A percentile compares a stretch with the other conserved stretches of the same genome.
These are phyloP conservation scores for Candida koratica DNA, from an alignment of 805 yeast genomes.

Conservation along the genomic window DNA sequence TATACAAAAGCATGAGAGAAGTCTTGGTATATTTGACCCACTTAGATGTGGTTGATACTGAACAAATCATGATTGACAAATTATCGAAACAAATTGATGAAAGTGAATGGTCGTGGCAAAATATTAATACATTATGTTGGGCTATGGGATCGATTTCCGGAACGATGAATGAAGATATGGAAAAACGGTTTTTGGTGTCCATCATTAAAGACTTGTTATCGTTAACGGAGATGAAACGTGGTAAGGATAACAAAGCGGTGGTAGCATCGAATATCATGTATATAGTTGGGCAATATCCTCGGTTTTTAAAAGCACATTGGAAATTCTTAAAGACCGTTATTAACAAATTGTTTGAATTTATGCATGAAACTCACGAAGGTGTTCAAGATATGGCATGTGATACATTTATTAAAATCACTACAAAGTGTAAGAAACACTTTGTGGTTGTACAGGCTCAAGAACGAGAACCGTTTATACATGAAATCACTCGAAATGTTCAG, in stretches of 20 bases:
- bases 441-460: slow-evolving; percentile 84
- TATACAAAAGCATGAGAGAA: slow-evolving; percentile 94
- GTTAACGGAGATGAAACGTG: slow-evolving; percentile 92
- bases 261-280: slow-evolving; percentile 99
- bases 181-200: slow-evolving; percentile 85
- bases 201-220: slow-evolving; percentile 90
- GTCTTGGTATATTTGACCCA: slow-evolving; percentile 93
- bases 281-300: slow-evolving; percentile 98
- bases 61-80: slow-evolving; percentile 87
- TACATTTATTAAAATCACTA: slow-evolving; percentile 92
- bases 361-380: slow-evolving; percentile 99
- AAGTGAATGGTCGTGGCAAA: slow-evolving; percentile 98
- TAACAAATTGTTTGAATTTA: slow-evolving; percentile 91
- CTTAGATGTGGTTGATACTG: slow-evolving; percentile 90
- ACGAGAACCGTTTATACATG: slow-evolving; percentile 85
- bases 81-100: slow-evolving; percentile 92
- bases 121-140: slow-evolving; percentile 96
- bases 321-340: slow-evolving; percentile 93
- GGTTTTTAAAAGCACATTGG: slow-evolving; percentile 98
- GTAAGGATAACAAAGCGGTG: slow-evolving; percentile 97
- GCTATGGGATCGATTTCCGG: slow-evolving; percentile 99
- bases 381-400: slow-evolving; percentile 99
- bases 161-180: slow-evolving; percentile 97
- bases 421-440: slow-evolving; percentile 92
- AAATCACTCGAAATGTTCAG: slow-evolving; percentile 79